These are phyloP conservation scores for Thielaviopsis ethacetica DNA, from an alignment of 2,329 filamentous ascomycete species.

Conservation along the genomic window DNA sequence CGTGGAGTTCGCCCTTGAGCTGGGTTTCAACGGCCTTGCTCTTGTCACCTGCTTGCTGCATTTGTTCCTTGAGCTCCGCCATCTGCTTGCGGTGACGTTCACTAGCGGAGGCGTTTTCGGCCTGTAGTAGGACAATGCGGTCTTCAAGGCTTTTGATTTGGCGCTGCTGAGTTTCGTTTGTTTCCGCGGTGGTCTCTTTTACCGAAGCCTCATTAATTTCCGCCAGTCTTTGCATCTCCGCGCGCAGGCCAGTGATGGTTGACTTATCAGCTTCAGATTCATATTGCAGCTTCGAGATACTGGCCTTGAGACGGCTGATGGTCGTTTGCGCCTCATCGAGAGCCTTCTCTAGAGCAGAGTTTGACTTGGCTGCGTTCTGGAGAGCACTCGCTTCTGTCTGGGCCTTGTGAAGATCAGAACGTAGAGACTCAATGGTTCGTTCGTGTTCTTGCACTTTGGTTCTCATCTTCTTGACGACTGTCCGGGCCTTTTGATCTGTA, in stretches of 20 bases:
- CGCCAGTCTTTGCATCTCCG: slow-evolving; percentile 50
- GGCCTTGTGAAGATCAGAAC: slow-evolving; percentile 20
- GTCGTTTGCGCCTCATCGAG: slow-evolving; percentile 14
- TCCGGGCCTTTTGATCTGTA: slow-evolving; percentile 70
- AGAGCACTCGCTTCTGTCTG: slow-evolving; percentile 16
- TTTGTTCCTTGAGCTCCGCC: slow-evolving; percentile 55
- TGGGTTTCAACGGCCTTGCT: slow-evolving; percentile 55
- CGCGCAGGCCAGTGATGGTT: slow-evolving; percentile 50
- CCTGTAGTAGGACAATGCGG: slow-evolving; percentile 45
- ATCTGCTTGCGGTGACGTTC: slow-evolving; percentile 51
- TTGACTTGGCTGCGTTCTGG: slow-evolving; percentile 20
- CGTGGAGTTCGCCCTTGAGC: slow-evolving; percentile 58
- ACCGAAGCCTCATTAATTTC: slow-evolving; percentile 52
- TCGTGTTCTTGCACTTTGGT: slow-evolving; percentile 49
- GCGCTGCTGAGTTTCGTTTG: slow-evolving; percentile 47
- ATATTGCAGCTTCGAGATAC: slow-evolving; percentile 40
- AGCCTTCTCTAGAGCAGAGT: slow-evolving; percentile 29
- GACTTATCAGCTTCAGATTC: slow-evolving; percentile 48
- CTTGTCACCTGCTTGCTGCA: slow-evolving; percentile 56
- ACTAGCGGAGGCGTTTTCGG: slow-evolving; percentile 60
- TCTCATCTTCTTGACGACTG: slow-evolving; percentile 67
- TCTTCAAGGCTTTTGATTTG: slow-evolving; percentile 37
- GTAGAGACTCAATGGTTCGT: slow-evolving; percentile 44
- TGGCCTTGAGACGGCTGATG: slow-evolving; percentile 17
- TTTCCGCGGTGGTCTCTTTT: slow-evolving; percentile 48